These are phyloP conservation scores for Gaultheria prostrata DNA, from an alignment of 148 eudicot species.

Conservation along the genomic window DNA sequence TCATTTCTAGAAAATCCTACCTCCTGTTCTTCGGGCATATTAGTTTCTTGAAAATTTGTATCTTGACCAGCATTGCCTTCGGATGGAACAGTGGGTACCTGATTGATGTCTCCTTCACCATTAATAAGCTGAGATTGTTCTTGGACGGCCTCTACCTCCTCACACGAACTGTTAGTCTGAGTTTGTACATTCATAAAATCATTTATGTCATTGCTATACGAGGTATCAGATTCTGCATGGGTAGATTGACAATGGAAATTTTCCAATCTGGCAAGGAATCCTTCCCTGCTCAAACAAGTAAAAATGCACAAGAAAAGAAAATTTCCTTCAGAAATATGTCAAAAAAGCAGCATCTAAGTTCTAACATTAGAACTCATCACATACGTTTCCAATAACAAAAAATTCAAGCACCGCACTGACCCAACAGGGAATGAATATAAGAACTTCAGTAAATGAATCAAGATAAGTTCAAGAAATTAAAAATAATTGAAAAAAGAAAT, in stretches of 20 bases:
- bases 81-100: conserved; percentile 15
- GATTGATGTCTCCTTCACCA: conserved; percentile 25
- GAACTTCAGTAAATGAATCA: background rate
- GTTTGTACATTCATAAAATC: conserved; percentile 29
- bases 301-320: background rate
- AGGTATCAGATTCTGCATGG: conserved; percentile 35
- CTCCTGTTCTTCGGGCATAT: conserved; percentile 28
- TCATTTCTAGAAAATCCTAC: conserved; percentile 24
- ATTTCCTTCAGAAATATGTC: background rate
- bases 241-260: conserved; percentile 34
- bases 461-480: background rate
- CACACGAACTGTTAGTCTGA: conserved; percentile 34
- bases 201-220: conserved; percentile 30
- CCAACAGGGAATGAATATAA: background rate
- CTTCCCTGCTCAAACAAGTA: conserved; percentile 59
- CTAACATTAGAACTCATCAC: background rate
- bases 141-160: conserved; percentile 27
- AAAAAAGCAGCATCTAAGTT: background rate
- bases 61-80: conserved; percentile 19
- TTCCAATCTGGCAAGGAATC: conserved; percentile 68
- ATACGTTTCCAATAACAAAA: background rate
- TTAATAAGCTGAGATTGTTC: conserved; percentile 28
- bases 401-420: background rate
- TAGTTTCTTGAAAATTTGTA: conserved; percentile 21
- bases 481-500: background rate